These are phyloP conservation scores for Musa schizocarpa DNA, from an alignment of 176 grass and related monocot genomes.

Conservation along the genomic window DNA sequence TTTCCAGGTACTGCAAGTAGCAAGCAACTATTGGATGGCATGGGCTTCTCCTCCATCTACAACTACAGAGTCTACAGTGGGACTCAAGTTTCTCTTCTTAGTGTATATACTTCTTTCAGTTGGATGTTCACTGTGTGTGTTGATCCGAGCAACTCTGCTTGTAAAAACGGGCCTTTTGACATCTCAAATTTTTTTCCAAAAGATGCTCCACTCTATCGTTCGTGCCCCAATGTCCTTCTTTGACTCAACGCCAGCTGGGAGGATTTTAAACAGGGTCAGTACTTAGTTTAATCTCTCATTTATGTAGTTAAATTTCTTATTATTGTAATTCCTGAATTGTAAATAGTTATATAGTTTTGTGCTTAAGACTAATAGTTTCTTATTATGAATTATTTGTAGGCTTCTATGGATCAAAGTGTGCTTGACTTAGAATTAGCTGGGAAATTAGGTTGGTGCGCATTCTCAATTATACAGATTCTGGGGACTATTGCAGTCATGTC, in stretches of 20 bases:
- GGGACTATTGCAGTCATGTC: conserved; percentile 91
- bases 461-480: conserved; percentile 75
- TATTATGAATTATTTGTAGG: conserved; percentile 31
- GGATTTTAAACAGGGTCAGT: conserved; percentile 92
- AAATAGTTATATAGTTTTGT: background rate
- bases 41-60: conserved; percentile 66
- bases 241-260: conserved; percentile 89
- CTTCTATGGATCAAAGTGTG: conserved; percentile 82
- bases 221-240: conserved; percentile 97
- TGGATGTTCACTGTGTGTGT: conserved; percentile 58
- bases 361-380: conserved; percentile 10
- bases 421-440: conserved; percentile 69
- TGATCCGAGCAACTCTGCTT: conserved; percentile 47
- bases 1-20: conserved; percentile 75
- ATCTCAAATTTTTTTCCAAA: conserved; percentile 72
- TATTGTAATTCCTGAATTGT: background rate
- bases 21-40: conserved; percentile 99
- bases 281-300: conserved; percentile 14
- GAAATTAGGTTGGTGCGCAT: conserved; percentile 71
- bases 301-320: background rate
- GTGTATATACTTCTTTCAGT: conserved; percentile 67
- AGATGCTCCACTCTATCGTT: conserved; percentile 70
- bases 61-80: conserved; percentile 35
- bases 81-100: conserved; percentile 45
- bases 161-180: conserved; percentile 46